Conservation (phyloP, 208 protist genomes). For the Wallacemonas sp. region DNA sequence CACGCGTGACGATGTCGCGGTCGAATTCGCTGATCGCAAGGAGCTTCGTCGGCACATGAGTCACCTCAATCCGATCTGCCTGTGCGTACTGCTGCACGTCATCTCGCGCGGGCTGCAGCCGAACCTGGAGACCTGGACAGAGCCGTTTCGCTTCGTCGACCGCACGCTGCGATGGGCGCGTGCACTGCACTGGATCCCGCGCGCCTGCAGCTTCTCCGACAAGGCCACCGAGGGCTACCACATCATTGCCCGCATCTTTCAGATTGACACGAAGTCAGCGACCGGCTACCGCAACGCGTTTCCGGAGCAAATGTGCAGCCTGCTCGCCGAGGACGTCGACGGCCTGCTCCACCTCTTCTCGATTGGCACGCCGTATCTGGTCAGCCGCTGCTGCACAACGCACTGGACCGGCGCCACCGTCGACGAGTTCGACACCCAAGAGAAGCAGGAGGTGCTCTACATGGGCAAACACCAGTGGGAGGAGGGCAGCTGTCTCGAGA, state of each 20-base stretch:
- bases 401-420: conserved; percentile 74
- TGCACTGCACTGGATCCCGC: conserved; percentile 81
- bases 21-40: conserved; percentile 72
- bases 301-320: conserved; percentile 78
- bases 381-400: conserved; percentile 59
- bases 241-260: conserved; percentile 80
- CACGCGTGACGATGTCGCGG: conserved; percentile 58
- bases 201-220: conserved; percentile 71
- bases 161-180: conserved; percentile 64
- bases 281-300: conserved; percentile 58
- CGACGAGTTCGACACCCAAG: conserved; percentile 61
- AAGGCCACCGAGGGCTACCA: conserved; percentile 47
- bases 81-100: conserved; percentile 76
- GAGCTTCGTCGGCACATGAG: conserved; percentile 40
- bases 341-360: conserved; percentile 81
- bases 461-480: conserved; percentile 84
- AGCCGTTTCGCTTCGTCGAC: conserved; percentile 86
- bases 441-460: conserved; percentile 68
- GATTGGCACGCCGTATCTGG: conserved; percentile 77
- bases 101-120: conserved; percentile 37
- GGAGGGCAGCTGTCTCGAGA: conserved; percentile 71
- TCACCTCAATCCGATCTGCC: conserved; percentile 66
- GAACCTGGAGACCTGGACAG: conserved; percentile 82
- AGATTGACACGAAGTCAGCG: conserved; percentile 54
- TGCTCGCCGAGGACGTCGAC: conserved; percentile 58